Percentiles rank a stretch among this genome's conserved stretches.
These are phyloP conservation scores for Kluyveromyces siamensis DNA, from an alignment of 805 yeast species.

Conservation along the genomic window DNA sequence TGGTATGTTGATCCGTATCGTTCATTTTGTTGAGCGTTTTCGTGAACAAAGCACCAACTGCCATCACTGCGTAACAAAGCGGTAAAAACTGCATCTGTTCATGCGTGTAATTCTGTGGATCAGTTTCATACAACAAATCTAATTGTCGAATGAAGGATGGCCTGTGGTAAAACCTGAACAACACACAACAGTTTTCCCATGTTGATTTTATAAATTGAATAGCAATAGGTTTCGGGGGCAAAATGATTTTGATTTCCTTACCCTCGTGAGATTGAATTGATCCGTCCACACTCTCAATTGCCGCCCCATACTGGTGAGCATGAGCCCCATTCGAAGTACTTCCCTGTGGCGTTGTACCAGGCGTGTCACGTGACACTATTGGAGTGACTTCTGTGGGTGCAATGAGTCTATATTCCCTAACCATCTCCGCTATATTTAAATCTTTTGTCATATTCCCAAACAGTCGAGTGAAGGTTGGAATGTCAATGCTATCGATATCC, in stretches of 20 bases:
- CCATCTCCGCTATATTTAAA: slow-evolving; percentile 12
- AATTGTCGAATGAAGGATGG: slow-evolving; percentile 72
- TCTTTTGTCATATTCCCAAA: slow-evolving; percentile 13
- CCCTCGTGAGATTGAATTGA: slow-evolving; percentile 17
- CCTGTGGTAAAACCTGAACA: slow-evolving; percentile 79
- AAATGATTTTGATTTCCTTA: slow-evolving; percentile 50
- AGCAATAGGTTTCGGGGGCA: slow-evolving; percentile 74
- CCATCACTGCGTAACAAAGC: slow-evolving; percentile 72
- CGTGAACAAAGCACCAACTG: slow-evolving; percentile 75
- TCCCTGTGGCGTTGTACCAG: slow-evolving; percentile 1
- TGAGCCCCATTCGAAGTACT: background rate
- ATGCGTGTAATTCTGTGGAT: slow-evolving; percentile 65
- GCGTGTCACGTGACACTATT: slow-evolving; percentile 1
- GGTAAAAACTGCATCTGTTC: slow-evolving; percentile 76
- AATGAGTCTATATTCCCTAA: slow-evolving; percentile 17
- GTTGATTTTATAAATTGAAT: slow-evolving; percentile 64
- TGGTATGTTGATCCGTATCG: slow-evolving; percentile 15
- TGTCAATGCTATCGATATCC: slow-evolving; percentile 18
- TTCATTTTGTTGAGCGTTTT: slow-evolving; percentile 30
- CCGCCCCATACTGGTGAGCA: slow-evolving; percentile 2
- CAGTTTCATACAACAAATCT: slow-evolving; percentile 67
- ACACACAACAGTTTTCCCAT: slow-evolving; percentile 80
- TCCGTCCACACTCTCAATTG: slow-evolving; percentile 15
- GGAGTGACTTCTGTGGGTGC: slow-evolving; percentile 6
- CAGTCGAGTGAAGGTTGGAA: slow-evolving; percentile 20